Conservation (phyloP, 768 basidiomycete species). For the Exsudoporus frostii region DNA sequence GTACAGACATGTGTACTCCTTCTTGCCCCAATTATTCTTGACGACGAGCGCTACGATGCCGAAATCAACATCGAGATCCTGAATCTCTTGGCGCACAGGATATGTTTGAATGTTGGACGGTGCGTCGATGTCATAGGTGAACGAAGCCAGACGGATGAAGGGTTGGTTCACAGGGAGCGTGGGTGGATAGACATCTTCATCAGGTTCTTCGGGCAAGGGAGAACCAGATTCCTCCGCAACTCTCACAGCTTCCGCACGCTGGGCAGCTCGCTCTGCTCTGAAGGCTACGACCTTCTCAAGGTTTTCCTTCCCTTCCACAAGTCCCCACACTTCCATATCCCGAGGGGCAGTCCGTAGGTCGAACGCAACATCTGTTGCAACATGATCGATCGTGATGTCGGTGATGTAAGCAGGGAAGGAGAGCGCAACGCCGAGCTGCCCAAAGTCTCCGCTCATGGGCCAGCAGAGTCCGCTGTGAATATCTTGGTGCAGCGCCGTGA, state of each 20-base stretch:
- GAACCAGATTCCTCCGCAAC: conserved; percentile 31
- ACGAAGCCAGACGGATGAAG: conserved; percentile 64
- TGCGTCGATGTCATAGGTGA: conserved; percentile 58
- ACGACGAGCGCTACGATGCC: conserved; percentile 80
- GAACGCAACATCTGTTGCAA: conserved; percentile 75
- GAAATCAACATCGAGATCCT: conserved; percentile 73
- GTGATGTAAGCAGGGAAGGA: conserved; percentile 54
- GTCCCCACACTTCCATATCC: conserved; percentile 88
- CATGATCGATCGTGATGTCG: conserved; percentile 85
- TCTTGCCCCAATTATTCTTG: conserved; percentile 83
- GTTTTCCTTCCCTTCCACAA: conserved; percentile 79
- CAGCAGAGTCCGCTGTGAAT: conserved; percentile 84
- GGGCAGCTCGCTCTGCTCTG: conserved; percentile 42
- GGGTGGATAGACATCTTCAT: conserved; percentile 43
- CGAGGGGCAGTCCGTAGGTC: conserved; percentile 80
- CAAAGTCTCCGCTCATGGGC: conserved; percentile 79
- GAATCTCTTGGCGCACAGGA: conserved; percentile 64
- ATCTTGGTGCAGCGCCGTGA: conserved; percentile 86
- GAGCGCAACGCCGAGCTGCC: conserved; percentile 81
- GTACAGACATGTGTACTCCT: conserved; percentile 86
- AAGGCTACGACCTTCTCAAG: conserved; percentile 56
- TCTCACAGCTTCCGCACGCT: conserved; percentile 33
- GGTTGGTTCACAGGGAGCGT: conserved; percentile 44
- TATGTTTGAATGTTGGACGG: conserved; percentile 74
- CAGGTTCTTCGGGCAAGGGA: conserved; percentile 16